These are phyloP conservation scores for Aureobasidium sp. DNA, from an alignment of 2,329 filamentous ascomycete species.

Conservation along the genomic window DNA sequence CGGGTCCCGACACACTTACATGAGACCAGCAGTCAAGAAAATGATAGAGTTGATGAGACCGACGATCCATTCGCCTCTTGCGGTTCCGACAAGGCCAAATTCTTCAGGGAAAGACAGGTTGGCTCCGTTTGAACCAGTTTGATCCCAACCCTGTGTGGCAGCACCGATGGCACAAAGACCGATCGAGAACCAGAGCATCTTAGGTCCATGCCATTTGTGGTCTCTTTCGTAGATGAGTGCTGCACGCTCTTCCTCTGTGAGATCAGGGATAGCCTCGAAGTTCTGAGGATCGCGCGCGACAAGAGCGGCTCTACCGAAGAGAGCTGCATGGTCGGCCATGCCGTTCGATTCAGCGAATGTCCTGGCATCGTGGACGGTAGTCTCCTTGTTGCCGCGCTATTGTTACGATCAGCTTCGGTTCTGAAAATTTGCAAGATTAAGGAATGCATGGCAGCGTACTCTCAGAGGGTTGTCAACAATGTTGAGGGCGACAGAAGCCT, in stretches of 20 bases:
- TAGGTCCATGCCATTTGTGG: slow-evolving; percentile 62
- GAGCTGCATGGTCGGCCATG: slow-evolving; percentile 32
- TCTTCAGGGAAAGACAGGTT: slow-evolving; percentile 25
- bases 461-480: slow-evolving; percentile 42
- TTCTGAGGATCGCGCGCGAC: slow-evolving; percentile 62
- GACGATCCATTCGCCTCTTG: slow-evolving; percentile 38
- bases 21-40: slow-evolving; percentile 39
- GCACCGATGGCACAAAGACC: slow-evolving; percentile 38
- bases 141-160: slow-evolving; percentile 28
- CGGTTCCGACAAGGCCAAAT: slow-evolving; percentile 20
- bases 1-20: slow-evolving; percentile 19
- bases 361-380: slow-evolving; percentile 29
- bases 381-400: slow-evolving; percentile 29
- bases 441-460: slow-evolving; percentile 27
- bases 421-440: not conserved
- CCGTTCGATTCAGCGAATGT: slow-evolving; percentile 28
- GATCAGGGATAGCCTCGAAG: slow-evolving; percentile 55
- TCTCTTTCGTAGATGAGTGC: slow-evolving; percentile 55
- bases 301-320: slow-evolving; percentile 47
- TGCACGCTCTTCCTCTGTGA: slow-evolving; percentile 54
- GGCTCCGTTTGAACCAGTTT: slow-evolving; percentile 28
- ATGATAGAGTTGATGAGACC: slow-evolving; percentile 48
- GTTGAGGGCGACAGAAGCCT: slow-evolving; percentile 39
- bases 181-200: slow-evolving; percentile 59
- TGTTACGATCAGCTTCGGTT: slow-evolving; percentile 15